These are phyloP conservation scores for Vitis cinerea DNA, from an alignment of 164 flowering plant species.

Conservation along the genomic window DNA sequence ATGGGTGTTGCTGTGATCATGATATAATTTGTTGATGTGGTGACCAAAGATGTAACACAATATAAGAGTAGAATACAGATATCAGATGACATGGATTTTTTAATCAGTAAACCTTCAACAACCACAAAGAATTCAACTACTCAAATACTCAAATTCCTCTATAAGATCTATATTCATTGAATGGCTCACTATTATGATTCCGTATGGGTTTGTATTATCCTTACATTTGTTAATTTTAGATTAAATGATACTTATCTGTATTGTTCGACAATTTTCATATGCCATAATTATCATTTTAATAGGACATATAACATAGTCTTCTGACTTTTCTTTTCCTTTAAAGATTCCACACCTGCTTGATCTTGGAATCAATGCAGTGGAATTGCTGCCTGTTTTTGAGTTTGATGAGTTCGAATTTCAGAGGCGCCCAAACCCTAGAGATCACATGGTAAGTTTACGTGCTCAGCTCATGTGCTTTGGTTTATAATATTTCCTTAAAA, in stretches of 20 bases:
- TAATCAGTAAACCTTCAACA: too few relatives aligned
- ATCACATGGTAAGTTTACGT: conserved; percentile 72
- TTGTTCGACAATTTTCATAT: not conserved
- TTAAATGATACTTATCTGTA: conserved; percentile 1
- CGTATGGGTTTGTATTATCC: not conserved
- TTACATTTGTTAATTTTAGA: not conserved
- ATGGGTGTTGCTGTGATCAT: too few relatives aligned
- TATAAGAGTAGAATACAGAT: too few relatives aligned
- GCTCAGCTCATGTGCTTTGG: not conserved
- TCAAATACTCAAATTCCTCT: too few relatives aligned
- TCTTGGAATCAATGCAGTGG: conserved; percentile 96
- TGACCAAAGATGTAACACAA: too few relatives aligned
- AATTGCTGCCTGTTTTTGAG: conserved; percentile 92
- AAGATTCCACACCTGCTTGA: conserved; percentile 94
- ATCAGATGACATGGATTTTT: too few relatives aligned
- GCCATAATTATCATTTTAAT: not conserved
- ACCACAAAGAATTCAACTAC: too few relatives aligned
- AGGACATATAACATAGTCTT: not conserved
- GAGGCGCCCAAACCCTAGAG: conserved; percentile 84
- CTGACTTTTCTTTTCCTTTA: conserved; percentile 17
- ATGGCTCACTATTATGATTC: not conserved
- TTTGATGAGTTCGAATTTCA: conserved; percentile 95
- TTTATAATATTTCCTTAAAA: not conserved
- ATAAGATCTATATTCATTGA: too few relatives aligned
- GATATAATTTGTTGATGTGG: too few relatives aligned